These are phyloP conservation scores for Scalesia atractyloides DNA, from an alignment of 129 eudicot genomes.

Conservation along the genomic window DNA sequence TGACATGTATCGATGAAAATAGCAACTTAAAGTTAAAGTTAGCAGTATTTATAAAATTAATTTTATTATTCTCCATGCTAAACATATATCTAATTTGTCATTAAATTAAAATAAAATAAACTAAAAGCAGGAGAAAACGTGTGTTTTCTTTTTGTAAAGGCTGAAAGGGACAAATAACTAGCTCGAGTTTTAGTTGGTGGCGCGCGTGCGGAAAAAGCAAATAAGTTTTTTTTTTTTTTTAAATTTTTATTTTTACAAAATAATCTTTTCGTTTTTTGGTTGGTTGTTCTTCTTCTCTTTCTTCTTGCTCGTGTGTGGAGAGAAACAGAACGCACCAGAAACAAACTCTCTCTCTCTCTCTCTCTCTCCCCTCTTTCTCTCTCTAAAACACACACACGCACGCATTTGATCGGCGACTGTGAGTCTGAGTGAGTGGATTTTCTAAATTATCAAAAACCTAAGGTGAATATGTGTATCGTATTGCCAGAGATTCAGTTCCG, in stretches of 20 bases:
- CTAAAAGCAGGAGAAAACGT: not conserved
- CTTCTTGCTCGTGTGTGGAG: constrained; percentile 46
- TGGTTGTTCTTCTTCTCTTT: constrained; percentile 51
- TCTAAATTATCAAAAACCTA: not conserved
- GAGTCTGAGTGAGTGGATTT: not conserved
- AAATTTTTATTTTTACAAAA: not conserved
- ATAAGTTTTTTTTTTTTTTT: not conserved
- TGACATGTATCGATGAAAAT: too few species aligned
- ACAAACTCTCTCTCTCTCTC: not conserved
- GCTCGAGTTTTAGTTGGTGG: constrained; percentile 32
- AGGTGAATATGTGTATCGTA: not conserved
- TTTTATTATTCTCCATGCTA: too few species aligned
- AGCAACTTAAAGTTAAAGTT: too few species aligned
- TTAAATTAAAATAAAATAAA: not conserved
- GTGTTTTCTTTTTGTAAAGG: not conserved
- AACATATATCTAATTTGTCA: not conserved
- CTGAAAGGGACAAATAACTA: constrained; percentile 24
- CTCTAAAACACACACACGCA: constrained; percentile 23
- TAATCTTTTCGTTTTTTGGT: constrained; percentile 38
- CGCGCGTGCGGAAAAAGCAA: constrained; percentile 29
- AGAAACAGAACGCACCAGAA: constrained; percentile 47
- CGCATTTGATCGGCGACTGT: constrained; percentile 28
- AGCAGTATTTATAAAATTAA: too few species aligned
- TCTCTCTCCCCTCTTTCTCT: constrained; percentile 24
- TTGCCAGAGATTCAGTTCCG: constrained; percentile 33